Evolutionary conservation across 1,284 basidiomycete genomes (phyloP), one percentile per base, ranked within the genome.

Genomic region (Rugosomyces carneus): DNA sequence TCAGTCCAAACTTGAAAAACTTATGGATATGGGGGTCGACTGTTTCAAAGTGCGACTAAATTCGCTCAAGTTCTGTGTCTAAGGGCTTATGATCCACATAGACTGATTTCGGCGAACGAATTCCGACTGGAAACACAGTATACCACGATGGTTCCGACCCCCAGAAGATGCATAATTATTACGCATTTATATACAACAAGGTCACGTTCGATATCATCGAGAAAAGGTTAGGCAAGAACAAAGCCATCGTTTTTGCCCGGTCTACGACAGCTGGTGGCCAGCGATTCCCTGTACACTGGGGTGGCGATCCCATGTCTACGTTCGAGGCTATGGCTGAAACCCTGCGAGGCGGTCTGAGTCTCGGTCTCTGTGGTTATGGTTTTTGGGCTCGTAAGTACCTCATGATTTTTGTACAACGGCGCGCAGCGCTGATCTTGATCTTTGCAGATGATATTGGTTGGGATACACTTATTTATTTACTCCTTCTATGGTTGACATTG

Each of bases 311-410:
- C 53, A 77, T 80, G 61, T 74, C 72, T 23, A 78, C 76, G 0
- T 80, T 73, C 56, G 76, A 79, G 50, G 79, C 77, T 6, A 81
- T 81, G 79, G 75, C 74, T 0, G 79, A 81, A 63, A 73, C 75
- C 1, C 64, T 81, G n/a, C 68, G 78, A n/a, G 78, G 79, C 7
- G 75, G 73, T 0, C 60, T 81, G 27, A 76, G 74, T 52, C 60
- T 81, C 48, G 73, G 73, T 0, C 53, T 71, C 1, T 79, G 76
- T n/a, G 78, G 78, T 5, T 81, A 78, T 54, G 73, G 72, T 2
- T 80, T 72, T 56, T 69, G 73, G 56, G 75, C 75, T 23, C 76
- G 58, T 60, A 34, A 45, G 57, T 56, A 39, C 6, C 21, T 5
- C n/a, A n/a, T n/a, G n/a, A n/a, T n/a, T n/a, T n/a, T n/a, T n/a